A percentile compares a stretch with the other conserved stretches of the same genome.
These are phyloP conservation scores for Aspergillus floridensis DNA, from an alignment of 2,329 filamentous ascomycete species.

Conservation along the genomic window DNA sequence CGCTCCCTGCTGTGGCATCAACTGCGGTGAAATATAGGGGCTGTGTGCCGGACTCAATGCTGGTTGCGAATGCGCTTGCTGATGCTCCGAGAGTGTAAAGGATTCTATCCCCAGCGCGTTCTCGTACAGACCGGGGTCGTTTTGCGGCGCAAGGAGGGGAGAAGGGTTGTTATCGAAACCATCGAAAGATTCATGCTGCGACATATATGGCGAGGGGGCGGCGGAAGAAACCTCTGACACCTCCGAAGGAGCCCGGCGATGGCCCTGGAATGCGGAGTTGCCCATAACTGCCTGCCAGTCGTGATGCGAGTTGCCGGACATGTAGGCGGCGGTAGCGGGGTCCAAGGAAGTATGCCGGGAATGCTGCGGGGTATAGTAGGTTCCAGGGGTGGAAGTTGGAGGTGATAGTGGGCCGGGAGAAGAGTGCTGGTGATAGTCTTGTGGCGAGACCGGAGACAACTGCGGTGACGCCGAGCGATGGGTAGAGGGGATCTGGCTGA, in stretches of 20 bases:
- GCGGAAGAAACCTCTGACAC: conserved; percentile 86
- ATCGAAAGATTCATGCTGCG: conserved; percentile 76
- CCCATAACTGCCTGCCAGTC: conserved; percentile 59
- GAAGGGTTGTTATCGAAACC: conserved; percentile 69
- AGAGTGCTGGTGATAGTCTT: conserved; percentile 53
- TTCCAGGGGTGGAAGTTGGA: conserved; percentile 52
- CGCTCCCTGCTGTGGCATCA: conserved; percentile 69
- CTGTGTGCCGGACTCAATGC: conserved; percentile 65
- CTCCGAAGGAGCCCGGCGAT: conserved; percentile 83
- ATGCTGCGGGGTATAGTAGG: conserved; percentile 54
- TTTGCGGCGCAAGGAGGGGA: conserved; percentile 70
- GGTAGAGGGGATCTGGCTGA: conserved; percentile 46
- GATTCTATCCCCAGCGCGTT: conserved; percentile 73
- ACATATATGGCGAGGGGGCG: conserved; percentile 77
- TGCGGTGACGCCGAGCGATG: conserved; percentile 57
- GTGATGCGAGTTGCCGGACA: conserved; percentile 48
- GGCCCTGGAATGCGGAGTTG: conserved; percentile 68
- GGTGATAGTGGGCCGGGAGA: conserved; percentile 56
- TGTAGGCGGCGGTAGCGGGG: conserved; percentile 58
- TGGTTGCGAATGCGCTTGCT: conserved; percentile 44
- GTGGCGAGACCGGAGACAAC: conserved; percentile 46
- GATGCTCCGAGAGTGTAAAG: conserved; percentile 74
- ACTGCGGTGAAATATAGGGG: conserved; percentile 65
- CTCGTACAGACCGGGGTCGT: conserved; percentile 70
- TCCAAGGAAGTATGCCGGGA: conserved; percentile 62